Evolutionary conservation across 2,329 filamentous ascomycete genomes (phyloP).

Genomic region (Trichoderma pleuroti): DNA sequence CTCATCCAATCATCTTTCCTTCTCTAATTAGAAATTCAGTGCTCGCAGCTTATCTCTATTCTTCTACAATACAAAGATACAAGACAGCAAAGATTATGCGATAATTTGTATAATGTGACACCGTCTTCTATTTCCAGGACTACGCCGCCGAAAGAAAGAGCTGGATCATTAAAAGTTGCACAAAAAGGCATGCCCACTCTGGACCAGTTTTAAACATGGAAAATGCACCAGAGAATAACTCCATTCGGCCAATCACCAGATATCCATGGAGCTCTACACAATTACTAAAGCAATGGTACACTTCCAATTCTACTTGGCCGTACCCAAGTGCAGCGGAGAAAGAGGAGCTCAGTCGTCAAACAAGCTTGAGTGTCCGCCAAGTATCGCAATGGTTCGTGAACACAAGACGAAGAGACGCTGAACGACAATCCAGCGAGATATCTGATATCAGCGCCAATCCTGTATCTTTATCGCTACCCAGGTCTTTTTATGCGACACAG

Average conservation of each 20-base stretch:
- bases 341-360: not conserved
- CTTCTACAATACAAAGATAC: not conserved
- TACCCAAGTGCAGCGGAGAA: not conserved
- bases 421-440: not conserved
- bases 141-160: not conserved
- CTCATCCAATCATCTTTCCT: not conserved
- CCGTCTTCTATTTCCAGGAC: not conserved
- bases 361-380: not conserved
- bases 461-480: not conserved
- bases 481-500: not conserved
- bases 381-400: not conserved
- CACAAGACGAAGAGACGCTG: not conserved
- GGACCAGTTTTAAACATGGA: not conserved
- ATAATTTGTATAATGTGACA: not conserved
- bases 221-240: not conserved
- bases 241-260: not conserved
- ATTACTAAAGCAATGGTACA: not conserved
- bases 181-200: not conserved
- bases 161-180: not conserved
- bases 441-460: not conserved
- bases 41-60: not conserved
- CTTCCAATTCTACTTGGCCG: not conserved
- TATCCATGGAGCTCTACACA: not conserved
- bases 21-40: not conserved
- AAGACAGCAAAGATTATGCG: not conserved